phyloP scores from a whole-genome alignment of 805 yeast species.

The Monosporozyma aerobia region DNA sequence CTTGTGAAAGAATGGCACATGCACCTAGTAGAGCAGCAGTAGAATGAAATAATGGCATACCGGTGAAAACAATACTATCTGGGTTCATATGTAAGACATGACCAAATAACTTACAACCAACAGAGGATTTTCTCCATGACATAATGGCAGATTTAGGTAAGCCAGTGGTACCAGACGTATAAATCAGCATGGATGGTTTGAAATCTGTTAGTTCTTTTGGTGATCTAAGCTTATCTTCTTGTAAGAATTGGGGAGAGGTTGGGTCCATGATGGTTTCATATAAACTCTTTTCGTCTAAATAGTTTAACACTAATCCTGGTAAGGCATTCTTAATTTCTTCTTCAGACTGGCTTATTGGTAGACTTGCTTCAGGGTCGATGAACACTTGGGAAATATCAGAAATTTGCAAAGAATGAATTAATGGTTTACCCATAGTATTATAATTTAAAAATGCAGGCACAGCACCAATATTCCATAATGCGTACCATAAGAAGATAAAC shows the following conservation, averaged over 20 bases:
- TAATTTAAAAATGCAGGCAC: constrained; percentile 79
- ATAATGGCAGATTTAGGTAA: constrained; percentile 88
- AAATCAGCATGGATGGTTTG: constrained; percentile 63
- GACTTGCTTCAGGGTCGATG: constrained; percentile 62
- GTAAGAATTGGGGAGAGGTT: constrained; percentile 42
- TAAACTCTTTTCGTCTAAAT: constrained; percentile 44
- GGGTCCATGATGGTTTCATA: constrained; percentile 33
- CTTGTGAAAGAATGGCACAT: constrained; percentile 54
- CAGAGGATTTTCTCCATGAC: constrained; percentile 77
- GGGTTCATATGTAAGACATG: constrained; percentile 51
- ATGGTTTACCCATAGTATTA: constrained; percentile 62
- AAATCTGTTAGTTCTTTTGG: constrained; percentile 43
- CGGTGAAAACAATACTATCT: constrained; percentile 60
- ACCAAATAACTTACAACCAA: constrained; percentile 66
- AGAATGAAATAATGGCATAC: constrained; percentile 94
- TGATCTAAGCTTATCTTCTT: constrained; percentile 49
- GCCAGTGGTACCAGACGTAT: constrained; percentile 93
- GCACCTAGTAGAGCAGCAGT: constrained; percentile 86
- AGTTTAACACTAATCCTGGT: constrained; percentile 38
- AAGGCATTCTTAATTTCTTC: constrained; percentile 30
- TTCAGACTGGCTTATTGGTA: constrained; percentile 43
- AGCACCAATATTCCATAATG: constrained; percentile 88
- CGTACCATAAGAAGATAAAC: constrained; percentile 70
- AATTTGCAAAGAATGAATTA: constrained; percentile 69
- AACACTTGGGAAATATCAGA: constrained; percentile 58